Conservation (phyloP, 345 rosid species). For the Gossypioides kirkii region DNA sequence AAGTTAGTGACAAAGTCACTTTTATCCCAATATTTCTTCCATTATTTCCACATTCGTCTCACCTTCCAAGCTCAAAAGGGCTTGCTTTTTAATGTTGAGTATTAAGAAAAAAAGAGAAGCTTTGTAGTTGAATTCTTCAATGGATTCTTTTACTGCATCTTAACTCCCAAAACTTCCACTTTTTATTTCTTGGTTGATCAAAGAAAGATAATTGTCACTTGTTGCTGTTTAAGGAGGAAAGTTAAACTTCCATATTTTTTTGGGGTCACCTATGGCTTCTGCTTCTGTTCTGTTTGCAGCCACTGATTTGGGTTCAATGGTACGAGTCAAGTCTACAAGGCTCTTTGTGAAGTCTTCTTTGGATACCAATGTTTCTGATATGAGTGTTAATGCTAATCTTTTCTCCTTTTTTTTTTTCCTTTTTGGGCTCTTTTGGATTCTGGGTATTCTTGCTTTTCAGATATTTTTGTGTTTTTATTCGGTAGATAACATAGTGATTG, state of each 20-base stretch:
- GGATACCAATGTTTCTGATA: conserved; percentile 85
- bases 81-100: not conserved
- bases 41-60: not conserved
- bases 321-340: conserved; percentile 35
- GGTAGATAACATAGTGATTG: not conserved
- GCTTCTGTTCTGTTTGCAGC: conserved; percentile 63
- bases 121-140: not conserved
- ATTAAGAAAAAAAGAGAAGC: not conserved
- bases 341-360: conserved; percentile 51
- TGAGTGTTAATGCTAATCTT: conserved; percentile 78
- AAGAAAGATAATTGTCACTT: not conserved
- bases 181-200: not conserved
- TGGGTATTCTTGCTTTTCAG: conserved; percentile 23
- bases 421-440: conserved; percentile 1
- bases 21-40: not conserved
- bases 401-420: not conserved
- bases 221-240: not conserved
- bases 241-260: not conserved
- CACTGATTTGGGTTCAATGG: conserved; percentile 36
- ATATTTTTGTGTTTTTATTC: not conserved
- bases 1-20: not conserved
- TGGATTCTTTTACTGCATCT: not conserved
- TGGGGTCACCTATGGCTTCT: conserved; percentile 54
- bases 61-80: not conserved
- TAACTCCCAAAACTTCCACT: not conserved